These are phyloP conservation scores for Lagenidium giganteum DNA, from an alignment of 352 stramenopile genomes.

Conservation along the genomic window DNA sequence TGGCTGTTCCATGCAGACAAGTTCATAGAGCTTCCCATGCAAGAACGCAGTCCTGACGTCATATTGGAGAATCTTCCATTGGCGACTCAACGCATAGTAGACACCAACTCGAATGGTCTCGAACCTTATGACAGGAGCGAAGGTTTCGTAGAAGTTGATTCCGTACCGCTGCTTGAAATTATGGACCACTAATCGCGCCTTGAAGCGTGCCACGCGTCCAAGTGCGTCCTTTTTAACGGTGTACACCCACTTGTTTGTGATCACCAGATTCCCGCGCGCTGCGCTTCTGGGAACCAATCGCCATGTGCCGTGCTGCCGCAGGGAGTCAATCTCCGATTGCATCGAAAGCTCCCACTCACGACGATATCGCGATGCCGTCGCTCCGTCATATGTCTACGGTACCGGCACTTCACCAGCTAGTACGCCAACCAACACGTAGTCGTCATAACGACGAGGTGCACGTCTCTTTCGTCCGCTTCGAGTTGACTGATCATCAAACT, in stretches of 20 bases:
- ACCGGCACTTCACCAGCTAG: no score
- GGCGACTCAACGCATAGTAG: slow-evolving; percentile 3
- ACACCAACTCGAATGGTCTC: slow-evolving; percentile 2
- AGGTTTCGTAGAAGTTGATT: slow-evolving; percentile 7
- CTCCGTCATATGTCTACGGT: no score
- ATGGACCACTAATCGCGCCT: slow-evolving; percentile 4
- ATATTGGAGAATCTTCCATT: slow-evolving; percentile 15
- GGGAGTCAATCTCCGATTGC: no score
- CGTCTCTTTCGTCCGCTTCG: no score
- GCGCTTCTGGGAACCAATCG: no score
- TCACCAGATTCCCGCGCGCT: no score
- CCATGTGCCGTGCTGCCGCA: no score
- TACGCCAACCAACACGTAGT: no score
- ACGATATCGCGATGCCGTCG: no score
- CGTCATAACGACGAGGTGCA: no score
- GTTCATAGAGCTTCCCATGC: slow-evolving; percentile 12
- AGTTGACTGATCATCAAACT: no score
- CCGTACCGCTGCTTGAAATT: slow-evolving; percentile 6
- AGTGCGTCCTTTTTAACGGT: slow-evolving; percentile 6
- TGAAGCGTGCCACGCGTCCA: slow-evolving; percentile 1
- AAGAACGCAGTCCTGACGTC: slow-evolving; percentile 21
- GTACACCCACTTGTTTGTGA: slow-evolving; percentile 3
- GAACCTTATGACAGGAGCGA: slow-evolving; percentile 6
- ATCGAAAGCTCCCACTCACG: no score
- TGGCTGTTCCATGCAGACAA: slow-evolving; percentile 8